Evolutionary conservation across 1,139 yeast genomes (phyloP).

Genomic region (Pneumocystis oryctolagi): DNA sequence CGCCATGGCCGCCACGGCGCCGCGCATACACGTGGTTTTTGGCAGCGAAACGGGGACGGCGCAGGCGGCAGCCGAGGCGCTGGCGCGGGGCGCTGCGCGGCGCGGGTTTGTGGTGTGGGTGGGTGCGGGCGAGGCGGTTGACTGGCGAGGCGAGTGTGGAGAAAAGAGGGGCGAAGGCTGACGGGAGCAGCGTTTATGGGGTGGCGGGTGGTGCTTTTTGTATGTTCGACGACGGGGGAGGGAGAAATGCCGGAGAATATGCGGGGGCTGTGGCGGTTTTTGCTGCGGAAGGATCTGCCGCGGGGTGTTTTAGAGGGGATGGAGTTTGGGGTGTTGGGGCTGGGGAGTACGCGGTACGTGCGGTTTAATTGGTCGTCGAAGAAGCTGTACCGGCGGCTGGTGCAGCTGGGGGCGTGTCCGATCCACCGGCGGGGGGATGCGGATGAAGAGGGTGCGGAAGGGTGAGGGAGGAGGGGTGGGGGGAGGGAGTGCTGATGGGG

Average conservation of each 20-base stretch:
- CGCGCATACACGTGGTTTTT: slow-evolving; percentile 44
- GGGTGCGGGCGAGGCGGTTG: slow-evolving; percentile 38
- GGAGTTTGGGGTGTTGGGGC: slow-evolving; percentile 59
- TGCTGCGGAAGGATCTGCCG: slow-evolving; percentile 57
- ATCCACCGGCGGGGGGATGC: slow-evolving; percentile 68
- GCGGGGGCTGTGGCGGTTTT: slow-evolving; percentile 50
- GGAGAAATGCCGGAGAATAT: slow-evolving; percentile 84
- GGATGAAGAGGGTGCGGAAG: slow-evolving; percentile 71
- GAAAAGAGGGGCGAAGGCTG: too few species aligned
- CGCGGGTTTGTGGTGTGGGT: slow-evolving; percentile 37
- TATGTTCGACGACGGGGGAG: slow-evolving; percentile 90
- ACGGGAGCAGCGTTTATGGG: slow-evolving; percentile 25
- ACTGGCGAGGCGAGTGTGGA: too few species aligned
- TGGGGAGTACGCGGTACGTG: slow-evolving; percentile 81
- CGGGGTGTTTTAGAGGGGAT: slow-evolving; percentile 41
- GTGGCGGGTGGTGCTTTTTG: slow-evolving; percentile 40
- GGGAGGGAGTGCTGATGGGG: slow-evolving; percentile 84
- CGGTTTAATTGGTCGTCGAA: slow-evolving; percentile 57
- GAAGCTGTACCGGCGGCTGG: slow-evolving; percentile 61
- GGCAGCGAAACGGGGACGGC: slow-evolving; percentile 93
- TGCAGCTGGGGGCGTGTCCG: slow-evolving; percentile 70
- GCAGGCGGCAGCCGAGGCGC: slow-evolving; percentile 63
- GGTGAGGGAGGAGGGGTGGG: slow-evolving; percentile 27
- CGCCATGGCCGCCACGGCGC: not conserved
- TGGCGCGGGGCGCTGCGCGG: slow-evolving; percentile 41